phyloP scores from a whole-genome alignment of 2,329 filamentous ascomycete genomes.

The Colletotrichum spinosum region DNA sequence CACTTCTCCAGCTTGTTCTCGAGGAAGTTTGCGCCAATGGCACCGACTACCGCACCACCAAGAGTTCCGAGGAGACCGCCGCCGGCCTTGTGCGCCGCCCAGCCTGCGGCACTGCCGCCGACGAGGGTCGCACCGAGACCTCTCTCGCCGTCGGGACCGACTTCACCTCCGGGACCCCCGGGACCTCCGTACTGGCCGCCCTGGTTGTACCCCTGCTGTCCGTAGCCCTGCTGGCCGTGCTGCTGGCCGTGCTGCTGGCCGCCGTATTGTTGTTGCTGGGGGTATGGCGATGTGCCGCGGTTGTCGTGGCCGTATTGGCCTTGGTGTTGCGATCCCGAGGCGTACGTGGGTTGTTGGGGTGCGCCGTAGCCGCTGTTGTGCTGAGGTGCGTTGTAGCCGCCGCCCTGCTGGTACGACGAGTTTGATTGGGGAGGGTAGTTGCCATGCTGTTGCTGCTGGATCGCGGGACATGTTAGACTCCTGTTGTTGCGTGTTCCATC shows the following conservation, averaged over 20 bases:
- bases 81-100: slow-evolving; percentile 64
- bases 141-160: slow-evolving; percentile 58
- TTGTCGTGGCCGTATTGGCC: slow-evolving; percentile 46
- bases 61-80: slow-evolving; percentile 63
- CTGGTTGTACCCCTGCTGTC: slow-evolving; percentile 33
- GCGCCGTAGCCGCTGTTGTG: slow-evolving; percentile 36
- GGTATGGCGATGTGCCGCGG: slow-evolving; percentile 37
- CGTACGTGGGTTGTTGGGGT: slow-evolving; percentile 34
- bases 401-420: slow-evolving; percentile 39
- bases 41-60: slow-evolving; percentile 63
- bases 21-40: slow-evolving; percentile 65
- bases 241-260: slow-evolving; percentile 38
- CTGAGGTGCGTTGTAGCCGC: slow-evolving; percentile 37
- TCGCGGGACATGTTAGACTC: slow-evolving; percentile 1
- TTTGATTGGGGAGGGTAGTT: slow-evolving; percentile 37
- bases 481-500: background rate
- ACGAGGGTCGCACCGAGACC: slow-evolving; percentile 66
- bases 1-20: slow-evolving; percentile 55
- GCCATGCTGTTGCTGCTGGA: slow-evolving; percentile 36
- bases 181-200: slow-evolving; percentile 35
- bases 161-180: slow-evolving; percentile 43
- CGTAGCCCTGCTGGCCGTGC: slow-evolving; percentile 37
- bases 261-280: slow-evolving; percentile 39
- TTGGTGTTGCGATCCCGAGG: slow-evolving; percentile 42
- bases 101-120: slow-evolving; percentile 66